phyloP scores from a whole-genome alignment of 140 eudicot species.

The Stevia rebaudiana region DNA sequence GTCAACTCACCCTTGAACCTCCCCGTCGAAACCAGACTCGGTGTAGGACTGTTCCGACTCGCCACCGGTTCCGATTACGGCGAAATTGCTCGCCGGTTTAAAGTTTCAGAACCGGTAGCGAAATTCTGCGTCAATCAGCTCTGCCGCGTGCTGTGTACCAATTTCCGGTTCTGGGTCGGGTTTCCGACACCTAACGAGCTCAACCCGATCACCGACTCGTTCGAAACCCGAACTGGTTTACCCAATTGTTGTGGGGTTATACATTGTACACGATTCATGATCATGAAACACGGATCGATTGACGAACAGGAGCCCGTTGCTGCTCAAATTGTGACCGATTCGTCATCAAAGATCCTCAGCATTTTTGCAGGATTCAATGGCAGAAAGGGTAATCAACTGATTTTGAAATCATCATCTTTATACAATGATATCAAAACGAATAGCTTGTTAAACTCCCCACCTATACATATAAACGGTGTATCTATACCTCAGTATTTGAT shows the following conservation, averaged over 20 bases:
- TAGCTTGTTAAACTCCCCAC: slow-evolving; percentile 30
- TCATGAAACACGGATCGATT: slow-evolving; percentile 7
- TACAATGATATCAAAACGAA: slow-evolving; percentile 53
- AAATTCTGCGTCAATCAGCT: slow-evolving; percentile 66
- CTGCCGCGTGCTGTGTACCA: slow-evolving; percentile 75
- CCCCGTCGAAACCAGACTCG: slow-evolving; percentile 58
- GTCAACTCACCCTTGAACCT: slow-evolving; percentile 54
- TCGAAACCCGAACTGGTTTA: slow-evolving; percentile 47
- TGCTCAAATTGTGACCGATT: slow-evolving; percentile 68
- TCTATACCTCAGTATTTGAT: slow-evolving; percentile 61
- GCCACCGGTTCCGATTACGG: slow-evolving; percentile 60
- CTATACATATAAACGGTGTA: slow-evolving; percentile 37
- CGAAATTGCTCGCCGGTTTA: slow-evolving; percentile 44
- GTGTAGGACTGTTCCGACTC: slow-evolving; percentile 58
- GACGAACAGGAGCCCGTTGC: slow-evolving; percentile 32
- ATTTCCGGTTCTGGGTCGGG: slow-evolving; percentile 83
- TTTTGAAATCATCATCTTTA: slow-evolving; percentile 51
- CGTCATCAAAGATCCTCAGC: slow-evolving; percentile 60
- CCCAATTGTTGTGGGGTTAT: slow-evolving; percentile 87
- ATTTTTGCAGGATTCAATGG: slow-evolving; percentile 60
- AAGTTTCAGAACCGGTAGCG: slow-evolving; percentile 51
- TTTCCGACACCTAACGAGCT: slow-evolving; percentile 55
- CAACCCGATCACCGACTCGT: slow-evolving; percentile 29
- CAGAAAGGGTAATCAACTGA: slow-evolving; percentile 32
- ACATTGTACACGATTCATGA: slow-evolving; percentile 38